Base-by-base conservation (phyloP, 768 basidiomycete species). In the Solioccasus polychromus region DNA sequence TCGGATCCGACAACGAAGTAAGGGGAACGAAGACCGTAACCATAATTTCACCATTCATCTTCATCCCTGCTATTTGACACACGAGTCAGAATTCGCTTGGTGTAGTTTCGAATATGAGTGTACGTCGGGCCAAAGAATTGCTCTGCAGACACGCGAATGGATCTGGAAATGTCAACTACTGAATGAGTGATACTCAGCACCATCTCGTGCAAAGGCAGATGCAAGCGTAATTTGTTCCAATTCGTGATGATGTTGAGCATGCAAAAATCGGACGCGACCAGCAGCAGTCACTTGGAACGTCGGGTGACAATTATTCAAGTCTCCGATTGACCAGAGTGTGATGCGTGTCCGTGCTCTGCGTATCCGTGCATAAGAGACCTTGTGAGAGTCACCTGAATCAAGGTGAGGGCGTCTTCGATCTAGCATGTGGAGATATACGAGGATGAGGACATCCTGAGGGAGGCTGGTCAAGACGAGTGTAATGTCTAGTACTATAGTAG, bases 401-500 rank as follows among this genome's bases (percentile, higher is more conserved):
- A 57, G 12, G 66, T 56, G 10, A 83, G 68, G 5, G 82, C 47
- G 47, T 78, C 76, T 45, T 61, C 58, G 8, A 74, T n/a, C 62
- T 1, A 51, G 44, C 2, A 77, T 51, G 39, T 62, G 50, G 1
- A 58, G 36, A 32, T 63, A 59, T 23, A 79, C 63, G 30, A 64
- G 52, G 15, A 77, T 52, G 30, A 74, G 62, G n/a, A 79, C 53
- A 48, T 79, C 77, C 35, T 66, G 63, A 15, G 76, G 76, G 18
- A 77, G 60, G 36, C 52, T 52, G 14, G 69, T 54, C 32, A 75
- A 41, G 5, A 12, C 28, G 9, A 9, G 28, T 19, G 25, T n/a
- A 18, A 25, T 5, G 29, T 22, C 23, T 23, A 2, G n/a, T n/a
- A 39, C 22, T 10, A 41, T 26, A 8, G 22, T 40, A 9, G 18